phyloP scores from a whole-genome alignment of 495 filamentous ascomycete genomes.

The Aeminium ludgeri region DNA sequence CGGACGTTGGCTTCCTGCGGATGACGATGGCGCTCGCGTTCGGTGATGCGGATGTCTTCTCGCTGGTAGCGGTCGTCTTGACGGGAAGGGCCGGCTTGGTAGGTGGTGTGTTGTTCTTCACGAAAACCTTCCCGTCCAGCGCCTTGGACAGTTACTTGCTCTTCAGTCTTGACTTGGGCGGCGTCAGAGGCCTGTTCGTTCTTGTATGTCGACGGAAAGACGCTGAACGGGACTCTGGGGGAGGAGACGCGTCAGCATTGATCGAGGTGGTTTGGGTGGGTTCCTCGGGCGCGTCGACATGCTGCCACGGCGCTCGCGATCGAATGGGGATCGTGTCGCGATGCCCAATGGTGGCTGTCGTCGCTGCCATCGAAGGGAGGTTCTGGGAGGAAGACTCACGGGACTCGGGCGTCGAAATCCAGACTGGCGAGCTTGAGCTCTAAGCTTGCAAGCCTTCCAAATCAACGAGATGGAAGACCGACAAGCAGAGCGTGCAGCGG shows the following conservation, averaged over 20 bases:
- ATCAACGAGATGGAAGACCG: conserved; percentile 2
- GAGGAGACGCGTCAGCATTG: too few relatives aligned
- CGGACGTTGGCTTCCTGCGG: conserved; percentile 6
- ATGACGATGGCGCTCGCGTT: conserved; percentile 21
- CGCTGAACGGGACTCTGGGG: conserved; percentile 17
- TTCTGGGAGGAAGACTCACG: conserved; percentile 2
- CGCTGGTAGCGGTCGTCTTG: conserved; percentile 43
- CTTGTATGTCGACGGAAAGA: conserved; percentile 16
- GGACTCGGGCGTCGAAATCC: conserved; percentile 8
- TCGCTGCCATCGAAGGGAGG: not conserved
- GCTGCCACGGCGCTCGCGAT: too few relatives aligned
- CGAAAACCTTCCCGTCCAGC: conserved; percentile 90
- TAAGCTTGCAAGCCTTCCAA: conserved; percentile 3
- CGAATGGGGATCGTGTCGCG: too few relatives aligned
- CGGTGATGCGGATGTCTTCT: conserved; percentile 42
- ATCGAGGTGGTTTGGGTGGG: not conserved
- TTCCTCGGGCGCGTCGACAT: too few relatives aligned
- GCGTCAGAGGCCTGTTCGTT: conserved; percentile 34
- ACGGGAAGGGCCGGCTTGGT: conserved; percentile 40
- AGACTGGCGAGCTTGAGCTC: conserved; percentile 5
- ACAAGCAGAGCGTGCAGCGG: conserved; percentile 1
- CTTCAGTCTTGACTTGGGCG: conserved; percentile 71
- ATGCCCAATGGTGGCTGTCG: not conserved
- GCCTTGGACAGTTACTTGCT: conserved; percentile 59
- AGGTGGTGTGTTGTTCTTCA: conserved; percentile 36